phyloP scores from a whole-genome alignment of 129 eudicot genomes.

The Glebionis coronaria region DNA sequence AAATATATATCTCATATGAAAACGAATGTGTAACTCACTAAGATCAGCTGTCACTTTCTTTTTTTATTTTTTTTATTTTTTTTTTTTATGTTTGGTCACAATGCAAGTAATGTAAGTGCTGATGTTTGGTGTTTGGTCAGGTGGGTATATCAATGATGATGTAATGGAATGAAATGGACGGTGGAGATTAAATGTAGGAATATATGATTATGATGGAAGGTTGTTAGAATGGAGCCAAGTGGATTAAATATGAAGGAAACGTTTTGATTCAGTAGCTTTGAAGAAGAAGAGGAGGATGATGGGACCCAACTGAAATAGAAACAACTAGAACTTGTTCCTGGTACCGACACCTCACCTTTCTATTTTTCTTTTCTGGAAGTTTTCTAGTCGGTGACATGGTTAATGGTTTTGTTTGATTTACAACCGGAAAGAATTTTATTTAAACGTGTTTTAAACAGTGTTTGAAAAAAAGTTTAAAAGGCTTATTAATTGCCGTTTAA shows the following conservation, averaged over 20 bases:
- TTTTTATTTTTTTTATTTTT: too few species aligned
- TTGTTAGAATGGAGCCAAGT: slow-evolving; percentile 22
- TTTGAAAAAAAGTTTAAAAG: too few species aligned
- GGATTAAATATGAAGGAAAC: slow-evolving; percentile 31
- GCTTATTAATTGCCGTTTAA: too few species aligned
- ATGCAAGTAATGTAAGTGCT: slow-evolving; percentile 16
- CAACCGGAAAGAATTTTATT: too few species aligned
- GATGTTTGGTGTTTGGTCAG: slow-evolving; percentile 17
- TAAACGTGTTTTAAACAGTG: too few species aligned
- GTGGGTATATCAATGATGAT: slow-evolving; percentile 15
- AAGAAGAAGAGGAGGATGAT: slow-evolving; percentile 2
- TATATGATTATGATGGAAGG: slow-evolving; percentile 24
- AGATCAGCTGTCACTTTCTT: slow-evolving; percentile 27
- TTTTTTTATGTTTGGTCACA: background rate
- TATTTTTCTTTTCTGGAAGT: too few species aligned
- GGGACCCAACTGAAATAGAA: too few species aligned
- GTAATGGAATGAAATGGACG: slow-evolving; percentile 7
- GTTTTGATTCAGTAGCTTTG: slow-evolving; percentile 21
- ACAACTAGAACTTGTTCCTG: too few species aligned
- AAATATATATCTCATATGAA: slow-evolving; percentile 11
- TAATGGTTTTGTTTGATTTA: too few species aligned
- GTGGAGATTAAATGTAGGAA: slow-evolving; percentile 39
- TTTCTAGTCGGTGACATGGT: too few species aligned
- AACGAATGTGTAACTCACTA: slow-evolving; percentile 25
- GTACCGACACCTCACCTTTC: too few species aligned